These are phyloP conservation scores for Naegleria lovaniensis DNA, from an alignment of 208 protist genomes.

Conservation along the genomic window DNA sequence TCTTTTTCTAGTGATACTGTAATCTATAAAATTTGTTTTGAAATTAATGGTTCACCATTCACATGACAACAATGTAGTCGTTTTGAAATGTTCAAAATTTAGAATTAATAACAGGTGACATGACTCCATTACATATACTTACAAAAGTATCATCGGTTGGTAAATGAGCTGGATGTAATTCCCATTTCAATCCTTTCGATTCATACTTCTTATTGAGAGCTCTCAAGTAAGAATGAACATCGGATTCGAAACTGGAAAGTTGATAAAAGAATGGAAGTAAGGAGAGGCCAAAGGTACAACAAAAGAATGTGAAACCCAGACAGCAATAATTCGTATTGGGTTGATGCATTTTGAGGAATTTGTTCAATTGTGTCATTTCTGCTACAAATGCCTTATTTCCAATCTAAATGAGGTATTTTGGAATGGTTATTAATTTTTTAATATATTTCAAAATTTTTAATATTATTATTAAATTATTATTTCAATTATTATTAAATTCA, in stretches of 20 bases:
- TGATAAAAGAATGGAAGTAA: neutral
- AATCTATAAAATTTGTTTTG: too few species aligned
- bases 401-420: too few species aligned
- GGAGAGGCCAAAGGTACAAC: neutral
- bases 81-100: too few species aligned
- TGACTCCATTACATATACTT: neutral
- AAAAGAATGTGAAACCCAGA: neutral
- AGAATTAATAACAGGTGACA: too few species aligned
- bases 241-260: neutral
- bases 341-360: neutral
- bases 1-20: neutral
- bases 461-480: too few species aligned
- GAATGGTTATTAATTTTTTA: too few species aligned
- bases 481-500: too few species aligned
- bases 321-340: neutral
- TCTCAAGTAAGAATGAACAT: neutral
- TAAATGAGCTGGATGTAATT: neutral
- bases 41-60: too few species aligned
- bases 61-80: too few species aligned
- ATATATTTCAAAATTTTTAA: too few species aligned
- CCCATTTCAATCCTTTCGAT: neutral
- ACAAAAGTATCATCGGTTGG: neutral
- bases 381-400: neutral
- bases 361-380: neutral
- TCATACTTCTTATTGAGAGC: neutral